Percentiles rank a stretch among this genome's conserved stretches.
Evolutionary conservation across 2,329 filamentous ascomycete genomes (phyloP).

Genomic region (Pseudocercospora pini-densiflorae): DNA sequence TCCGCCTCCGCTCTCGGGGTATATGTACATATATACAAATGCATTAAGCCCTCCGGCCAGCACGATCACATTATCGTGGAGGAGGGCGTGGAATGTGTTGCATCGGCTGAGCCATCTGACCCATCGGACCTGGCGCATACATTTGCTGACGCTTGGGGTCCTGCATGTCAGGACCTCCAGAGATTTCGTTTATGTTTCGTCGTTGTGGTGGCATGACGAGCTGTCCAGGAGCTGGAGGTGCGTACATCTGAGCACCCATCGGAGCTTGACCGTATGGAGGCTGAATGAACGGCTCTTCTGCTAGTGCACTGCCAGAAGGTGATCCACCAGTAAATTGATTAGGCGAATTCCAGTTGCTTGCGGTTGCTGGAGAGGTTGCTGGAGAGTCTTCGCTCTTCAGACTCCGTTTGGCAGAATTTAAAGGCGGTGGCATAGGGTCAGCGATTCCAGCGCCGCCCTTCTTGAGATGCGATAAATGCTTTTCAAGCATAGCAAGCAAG

Average conservation of each 20-base stretch:
- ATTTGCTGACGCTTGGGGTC: constrained; percentile 64
- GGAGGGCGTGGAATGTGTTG: constrained; percentile 29
- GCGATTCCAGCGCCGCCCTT: constrained; percentile 50
- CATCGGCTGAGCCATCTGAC: constrained; percentile 47
- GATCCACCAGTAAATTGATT: constrained; percentile 62
- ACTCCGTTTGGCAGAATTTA: constrained; percentile 59
- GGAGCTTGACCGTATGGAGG: constrained; percentile 44
- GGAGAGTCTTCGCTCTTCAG: constrained; percentile 68
- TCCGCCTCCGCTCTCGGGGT: constrained; percentile 7
- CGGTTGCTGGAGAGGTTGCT: constrained; percentile 63
- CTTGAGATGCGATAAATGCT: constrained; percentile 83
- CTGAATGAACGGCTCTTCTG: constrained; percentile 53
- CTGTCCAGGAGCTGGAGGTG: constrained; percentile 44
- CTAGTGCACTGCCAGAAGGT: constrained; percentile 53
- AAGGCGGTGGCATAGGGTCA: constrained; percentile 56
- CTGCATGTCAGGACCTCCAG: constrained; percentile 55
- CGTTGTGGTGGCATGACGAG: constrained; percentile 46
- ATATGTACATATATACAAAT: constrained; percentile 31
- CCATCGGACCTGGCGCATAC: constrained; percentile 49
- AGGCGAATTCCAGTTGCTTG: constrained; percentile 68
- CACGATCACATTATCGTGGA: constrained; percentile 17
- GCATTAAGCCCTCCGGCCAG: constrained; percentile 2
- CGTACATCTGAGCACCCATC: constrained; percentile 40
- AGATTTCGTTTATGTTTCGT: constrained; percentile 65
- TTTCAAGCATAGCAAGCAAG: constrained; percentile 79